phyloP scores from a whole-genome alignment of 139 green algal genomes.

The Asterochloris sp. region DNA sequence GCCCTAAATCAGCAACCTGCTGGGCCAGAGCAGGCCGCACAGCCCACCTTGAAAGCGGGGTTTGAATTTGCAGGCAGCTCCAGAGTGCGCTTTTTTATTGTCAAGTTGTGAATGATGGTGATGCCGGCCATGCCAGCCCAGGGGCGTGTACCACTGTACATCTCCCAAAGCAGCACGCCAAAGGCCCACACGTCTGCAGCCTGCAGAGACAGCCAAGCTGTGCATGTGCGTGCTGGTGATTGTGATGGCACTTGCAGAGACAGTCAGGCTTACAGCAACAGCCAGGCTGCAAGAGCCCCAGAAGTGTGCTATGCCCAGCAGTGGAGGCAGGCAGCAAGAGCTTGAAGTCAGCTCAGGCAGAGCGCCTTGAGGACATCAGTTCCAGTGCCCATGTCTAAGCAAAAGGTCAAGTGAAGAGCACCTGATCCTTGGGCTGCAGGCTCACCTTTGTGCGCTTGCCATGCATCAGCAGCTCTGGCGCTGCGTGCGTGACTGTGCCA shows the following conservation, averaged over 20 bases:
- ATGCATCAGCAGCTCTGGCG: conserved; percentile 57
- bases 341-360: too few species aligned
- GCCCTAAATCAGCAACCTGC: too few species aligned
- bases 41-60: too few species aligned
- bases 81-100: too few species aligned
- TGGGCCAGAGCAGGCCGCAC: too few species aligned
- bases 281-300: not conserved
- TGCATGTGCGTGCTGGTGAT: too few species aligned
- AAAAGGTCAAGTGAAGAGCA: too few species aligned
- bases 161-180: conserved; percentile 52
- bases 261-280: not conserved
- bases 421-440: not conserved
- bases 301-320: not conserved
- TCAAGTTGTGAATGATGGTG: conserved; percentile 32
- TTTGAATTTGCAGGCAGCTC: too few species aligned
- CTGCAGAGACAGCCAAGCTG: not conserved
- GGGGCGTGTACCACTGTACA: conserved; percentile 45
- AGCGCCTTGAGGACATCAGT: too few species aligned
- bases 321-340: too few species aligned
- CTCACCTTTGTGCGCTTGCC: conserved; percentile 15
- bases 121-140: conserved; percentile 45
- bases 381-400: too few species aligned
- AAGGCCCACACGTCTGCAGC: conserved; percentile 37
- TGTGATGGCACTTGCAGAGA: too few species aligned
- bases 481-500: conserved; percentile 59